Base-by-base conservation (phyloP, 345 rosid species). In the Salix purpurea region DNA sequence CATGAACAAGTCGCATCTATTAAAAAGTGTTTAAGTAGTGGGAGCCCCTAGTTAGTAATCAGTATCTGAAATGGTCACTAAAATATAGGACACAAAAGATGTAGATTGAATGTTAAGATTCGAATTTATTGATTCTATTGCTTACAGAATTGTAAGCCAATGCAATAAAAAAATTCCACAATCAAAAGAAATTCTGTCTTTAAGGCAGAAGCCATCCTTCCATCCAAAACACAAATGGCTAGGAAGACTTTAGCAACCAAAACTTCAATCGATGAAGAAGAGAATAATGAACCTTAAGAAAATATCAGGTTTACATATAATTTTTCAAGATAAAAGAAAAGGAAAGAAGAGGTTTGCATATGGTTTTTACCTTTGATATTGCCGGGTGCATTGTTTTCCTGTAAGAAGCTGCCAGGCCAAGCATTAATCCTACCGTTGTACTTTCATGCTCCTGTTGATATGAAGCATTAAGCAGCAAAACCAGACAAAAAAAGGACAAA, bases 371-470 rank as follows among this genome's bases (percentile, higher is more conserved):
- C 97, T 95, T 95, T 44, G 94, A 86, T 83, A 95, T 87, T 71
- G 90, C 91, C 44, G 98, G 97, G 78, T 95, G 91, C 99, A 95
- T 93, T 5, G 99, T 90, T 74, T 98, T 93, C 79, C 92, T 86
- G 76, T 95, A 91, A 69, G 99, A 91, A 81, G 97, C 96, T 74
- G 98, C 96, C 83, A 95, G 90, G 76, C 99, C 99, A 82, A 95
- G 94, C 97, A 95, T 89, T 83, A 95, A 78, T 30, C 99, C 99
- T 32, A 92, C 93, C 2, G 94, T 90, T 68, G 98, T 95, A 87
- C 90, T 87, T 80, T 95, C 99, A 86, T 95, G 98, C 79, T 91
- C 94, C 99, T 95, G 73, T 64, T 19, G 67, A 54, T 76, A 62
- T 50, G 37, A 76, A 74, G 72, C 50, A 80, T 67, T 72, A 79